Conservation (phyloP, 1,139 yeast genomes). For the Suzukiozyma palmioleophila region DNA sequence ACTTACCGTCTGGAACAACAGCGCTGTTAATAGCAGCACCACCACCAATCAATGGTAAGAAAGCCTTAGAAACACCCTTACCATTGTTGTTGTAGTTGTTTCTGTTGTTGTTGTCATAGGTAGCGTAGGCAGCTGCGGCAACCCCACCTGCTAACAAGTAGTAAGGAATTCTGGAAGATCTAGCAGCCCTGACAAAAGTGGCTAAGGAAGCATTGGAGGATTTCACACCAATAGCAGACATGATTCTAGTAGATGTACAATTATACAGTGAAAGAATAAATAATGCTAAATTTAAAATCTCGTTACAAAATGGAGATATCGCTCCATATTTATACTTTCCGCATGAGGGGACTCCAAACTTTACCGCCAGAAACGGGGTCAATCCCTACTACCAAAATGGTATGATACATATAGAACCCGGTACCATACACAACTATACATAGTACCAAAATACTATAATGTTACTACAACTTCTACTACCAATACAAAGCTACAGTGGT, state of each 20-base stretch:
- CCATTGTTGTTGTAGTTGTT: constrained; percentile 8
- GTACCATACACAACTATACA: too few relatives aligned
- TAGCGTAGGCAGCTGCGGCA: constrained; percentile 15
- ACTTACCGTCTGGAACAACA: constrained; percentile 22
- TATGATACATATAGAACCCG: too few relatives aligned
- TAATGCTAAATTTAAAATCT: too few relatives aligned
- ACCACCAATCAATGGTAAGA: constrained; percentile 16
- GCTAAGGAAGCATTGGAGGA: constrained; percentile 8
- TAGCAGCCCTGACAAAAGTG: constrained; percentile 5
- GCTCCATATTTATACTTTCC: background rate
- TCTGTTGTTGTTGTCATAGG: constrained; percentile 11
- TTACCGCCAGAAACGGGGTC: too few relatives aligned
- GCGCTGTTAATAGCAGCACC: constrained; percentile 21
- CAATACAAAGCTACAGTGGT: too few relatives aligned
- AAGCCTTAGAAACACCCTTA: constrained; percentile 8
- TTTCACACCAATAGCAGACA: constrained; percentile 12
- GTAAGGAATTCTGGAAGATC: constrained; percentile 4
- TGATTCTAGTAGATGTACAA: constrained; percentile 1
- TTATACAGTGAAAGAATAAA: too few relatives aligned
- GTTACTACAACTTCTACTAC: too few relatives aligned
- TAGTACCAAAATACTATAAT: too few relatives aligned
- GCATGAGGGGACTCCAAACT: background rate
- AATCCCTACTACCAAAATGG: too few relatives aligned
- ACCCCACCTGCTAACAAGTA: constrained; percentile 23
- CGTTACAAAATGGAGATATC: background rate